Evolutionary conservation across 805 yeast genomes (phyloP).

Genomic region (Wickerhamiella hasegawae): DNA sequence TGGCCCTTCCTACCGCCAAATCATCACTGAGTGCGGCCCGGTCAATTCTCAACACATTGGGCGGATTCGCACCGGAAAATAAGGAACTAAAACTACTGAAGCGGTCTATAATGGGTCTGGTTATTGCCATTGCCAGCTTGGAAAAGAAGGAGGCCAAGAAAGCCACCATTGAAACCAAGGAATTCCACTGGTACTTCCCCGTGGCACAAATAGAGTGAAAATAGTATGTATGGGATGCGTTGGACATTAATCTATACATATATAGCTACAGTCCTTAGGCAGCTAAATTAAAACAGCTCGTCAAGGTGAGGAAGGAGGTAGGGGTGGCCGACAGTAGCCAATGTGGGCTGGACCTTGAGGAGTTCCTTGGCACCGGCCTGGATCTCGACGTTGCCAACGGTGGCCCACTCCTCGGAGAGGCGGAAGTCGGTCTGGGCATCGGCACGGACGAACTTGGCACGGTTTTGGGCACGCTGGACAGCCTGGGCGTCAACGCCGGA

Average conservation of each 20-base stretch:
- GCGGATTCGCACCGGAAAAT: neutral
- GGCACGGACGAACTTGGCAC: slow-evolving; percentile 44
- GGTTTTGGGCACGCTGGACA: slow-evolving; percentile 37
- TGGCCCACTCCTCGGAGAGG: slow-evolving; percentile 29
- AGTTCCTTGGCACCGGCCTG: slow-evolving; percentile 22
- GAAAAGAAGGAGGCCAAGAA: neutral
- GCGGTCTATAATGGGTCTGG: neutral
- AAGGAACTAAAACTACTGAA: neutral
- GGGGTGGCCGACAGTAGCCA: slow-evolving; percentile 81
- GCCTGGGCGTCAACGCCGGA: slow-evolving; percentile 17
- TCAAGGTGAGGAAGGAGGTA: slow-evolving; percentile 75
- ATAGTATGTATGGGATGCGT: no score
- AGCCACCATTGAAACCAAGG: neutral
- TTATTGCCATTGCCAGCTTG: neutral
- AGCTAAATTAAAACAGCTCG: slow-evolving; percentile 45
- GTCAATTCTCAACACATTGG: neutral
- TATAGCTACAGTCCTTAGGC: neutral
- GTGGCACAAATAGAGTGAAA: no score
- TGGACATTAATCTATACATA: neutral
- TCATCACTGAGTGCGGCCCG: neutral
- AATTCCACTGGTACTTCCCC: neutral
- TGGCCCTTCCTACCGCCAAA: neutral
- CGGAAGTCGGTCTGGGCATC: slow-evolving; percentile 22
- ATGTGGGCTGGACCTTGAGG: slow-evolving; percentile 43
- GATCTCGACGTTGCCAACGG: slow-evolving; percentile 30